phyloP scores from a whole-genome alignment of 2,329 filamentous ascomycete species.

The Colletotrichum costaricense region DNA sequence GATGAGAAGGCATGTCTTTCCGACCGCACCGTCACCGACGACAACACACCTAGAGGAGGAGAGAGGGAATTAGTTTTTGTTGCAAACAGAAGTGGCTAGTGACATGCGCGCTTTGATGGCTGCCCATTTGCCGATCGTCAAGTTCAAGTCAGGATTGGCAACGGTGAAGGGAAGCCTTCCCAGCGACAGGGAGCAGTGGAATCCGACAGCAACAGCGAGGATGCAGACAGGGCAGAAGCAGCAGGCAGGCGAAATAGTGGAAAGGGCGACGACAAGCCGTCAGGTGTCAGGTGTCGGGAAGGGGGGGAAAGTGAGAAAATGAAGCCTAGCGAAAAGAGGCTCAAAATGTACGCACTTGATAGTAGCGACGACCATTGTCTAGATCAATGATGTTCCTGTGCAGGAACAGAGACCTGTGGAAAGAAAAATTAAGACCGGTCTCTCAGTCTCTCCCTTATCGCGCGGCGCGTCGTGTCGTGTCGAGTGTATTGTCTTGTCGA shows the following conservation, averaged over 20 bases:
- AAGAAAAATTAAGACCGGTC: conserved; percentile 30
- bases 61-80: conserved; percentile 32
- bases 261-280: conserved; percentile 30
- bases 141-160: background rate
- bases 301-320: conserved; percentile 32
- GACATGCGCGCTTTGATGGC: conserved; percentile 33
- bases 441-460: conserved; percentile 37
- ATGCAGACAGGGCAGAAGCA: background rate
- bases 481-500: conserved; percentile 37
- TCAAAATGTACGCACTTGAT: conserved; percentile 66
- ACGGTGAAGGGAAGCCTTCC: background rate
- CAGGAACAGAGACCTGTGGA: conserved; percentile 46
- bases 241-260: conserved; percentile 12
- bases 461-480: conserved; percentile 39
- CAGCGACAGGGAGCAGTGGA: background rate
- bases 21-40: conserved; percentile 98
- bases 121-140: conserved; percentile 2
- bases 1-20: conserved; percentile 98
- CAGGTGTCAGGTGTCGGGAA: conserved; percentile 15
- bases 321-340: conserved; percentile 32
- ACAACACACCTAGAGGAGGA: conserved; percentile 83
- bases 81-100: conserved; percentile 1
- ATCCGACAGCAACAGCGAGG: background rate
- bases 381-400: conserved; percentile 51
- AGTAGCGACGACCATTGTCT: conserved; percentile 71